These are phyloP conservation scores for Erysimum pusillum DNA, from an alignment of 441 rosid species.

Conservation along the genomic window DNA sequence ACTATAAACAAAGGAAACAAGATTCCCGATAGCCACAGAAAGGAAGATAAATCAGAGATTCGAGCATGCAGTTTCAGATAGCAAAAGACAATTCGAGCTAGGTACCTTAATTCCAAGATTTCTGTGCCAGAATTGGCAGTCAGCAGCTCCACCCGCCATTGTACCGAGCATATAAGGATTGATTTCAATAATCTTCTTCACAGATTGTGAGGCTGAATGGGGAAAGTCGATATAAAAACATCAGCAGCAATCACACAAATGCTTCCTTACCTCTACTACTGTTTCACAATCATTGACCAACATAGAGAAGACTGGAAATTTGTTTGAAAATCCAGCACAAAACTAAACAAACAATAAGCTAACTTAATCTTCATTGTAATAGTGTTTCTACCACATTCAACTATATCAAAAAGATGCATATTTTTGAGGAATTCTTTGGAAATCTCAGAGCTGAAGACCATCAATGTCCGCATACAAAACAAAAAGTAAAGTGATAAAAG, in stretches of 20 bases:
- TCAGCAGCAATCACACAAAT: too few relatives aligned
- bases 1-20: background rate
- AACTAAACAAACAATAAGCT: slow-evolving; percentile 16
- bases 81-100: background rate
- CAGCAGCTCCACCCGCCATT: slow-evolving; percentile 99
- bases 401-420: slow-evolving; percentile 4
- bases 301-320: background rate
- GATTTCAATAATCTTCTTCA: slow-evolving; percentile 94
- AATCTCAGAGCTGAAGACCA: too few relatives aligned
- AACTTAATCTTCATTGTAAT: slow-evolving; percentile 14
- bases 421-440: background rate
- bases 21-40: slow-evolving; percentile 9
- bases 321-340: background rate
- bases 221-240: background rate
- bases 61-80: background rate
- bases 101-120: slow-evolving; percentile 91
- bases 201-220: slow-evolving; percentile 85
- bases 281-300: background rate
- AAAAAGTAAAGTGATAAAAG: too few relatives aligned
- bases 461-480: too few relatives aligned
- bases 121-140: slow-evolving; percentile 98
- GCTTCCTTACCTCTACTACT: slow-evolving; percentile 20
- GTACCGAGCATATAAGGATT: slow-evolving; percentile 98
- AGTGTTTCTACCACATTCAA: background rate
- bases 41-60: slow-evolving; percentile 1